phyloP scores from a whole-genome alignment of 2,329 filamentous ascomycete species.

The Epichloe elymi region DNA sequence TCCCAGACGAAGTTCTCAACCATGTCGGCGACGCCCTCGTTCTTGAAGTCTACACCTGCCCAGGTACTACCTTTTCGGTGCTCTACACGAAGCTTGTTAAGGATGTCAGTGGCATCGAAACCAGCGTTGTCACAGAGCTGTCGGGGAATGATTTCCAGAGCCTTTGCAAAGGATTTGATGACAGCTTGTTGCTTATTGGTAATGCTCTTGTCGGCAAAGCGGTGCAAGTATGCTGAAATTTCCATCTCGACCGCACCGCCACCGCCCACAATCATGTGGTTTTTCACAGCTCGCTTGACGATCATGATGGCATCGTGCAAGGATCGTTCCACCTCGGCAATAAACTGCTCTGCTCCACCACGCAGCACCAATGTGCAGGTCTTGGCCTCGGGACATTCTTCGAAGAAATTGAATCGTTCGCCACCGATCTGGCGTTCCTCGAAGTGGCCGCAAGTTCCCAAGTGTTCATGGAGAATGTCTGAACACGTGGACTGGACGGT shows the following conservation, averaged over 20 bases:
- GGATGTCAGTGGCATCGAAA: conserved; percentile 94
- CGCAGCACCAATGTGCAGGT: conserved; percentile 93
- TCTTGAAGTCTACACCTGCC: conserved; percentile 90
- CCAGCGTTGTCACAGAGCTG: conserved; percentile 98
- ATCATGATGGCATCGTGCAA: conserved; percentile 99
- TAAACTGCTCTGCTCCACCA: conserved; percentile 96
- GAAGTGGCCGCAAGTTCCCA: conserved; percentile 81
- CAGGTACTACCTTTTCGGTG: conserved; percentile 86
- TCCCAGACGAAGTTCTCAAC: conserved; percentile 97
- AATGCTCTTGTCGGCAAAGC: conserved; percentile 84
- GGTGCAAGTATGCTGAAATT: conserved; percentile 82
- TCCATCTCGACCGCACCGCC: conserved; percentile 97
- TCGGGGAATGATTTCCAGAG: conserved; percentile 88
- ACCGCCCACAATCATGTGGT: conserved; percentile 86
- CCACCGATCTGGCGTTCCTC: conserved; percentile 96
- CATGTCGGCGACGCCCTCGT: conserved; percentile 89
- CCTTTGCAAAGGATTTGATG: conserved; percentile 96
- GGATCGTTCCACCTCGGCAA: conserved; percentile 93
- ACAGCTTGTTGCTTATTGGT: conserved; percentile 92
- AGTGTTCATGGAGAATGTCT: conserved; percentile 77
- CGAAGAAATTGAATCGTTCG: conserved; percentile 97
- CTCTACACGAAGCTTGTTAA: conserved; percentile 91
- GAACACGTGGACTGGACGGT: conserved; percentile 92
- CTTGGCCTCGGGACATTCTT: conserved; percentile 88
- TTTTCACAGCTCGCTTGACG: conserved; percentile 93